Conservation (phyloP, 345 rosid genomes). For the Pseudoturritis turrita region DNA sequence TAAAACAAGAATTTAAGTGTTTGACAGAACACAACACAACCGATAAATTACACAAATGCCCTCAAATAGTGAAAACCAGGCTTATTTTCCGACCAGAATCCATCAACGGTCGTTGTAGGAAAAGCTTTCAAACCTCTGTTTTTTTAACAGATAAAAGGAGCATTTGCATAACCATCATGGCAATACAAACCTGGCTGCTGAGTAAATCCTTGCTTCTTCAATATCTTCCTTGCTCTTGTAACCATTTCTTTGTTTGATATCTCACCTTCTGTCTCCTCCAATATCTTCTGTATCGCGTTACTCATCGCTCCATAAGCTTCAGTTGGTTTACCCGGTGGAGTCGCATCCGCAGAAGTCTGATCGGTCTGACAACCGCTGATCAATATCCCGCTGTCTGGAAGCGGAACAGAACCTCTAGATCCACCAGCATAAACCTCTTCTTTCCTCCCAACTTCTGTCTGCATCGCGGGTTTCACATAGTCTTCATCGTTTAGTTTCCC, state of each 20-base stretch:
- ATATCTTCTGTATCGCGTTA: constrained; percentile 77
- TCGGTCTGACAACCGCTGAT: constrained; percentile 90
- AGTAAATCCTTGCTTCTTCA: constrained; percentile 74
- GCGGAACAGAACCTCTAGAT: constrained; percentile 40
- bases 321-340: constrained; percentile 57
- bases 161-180: constrained; percentile 53
- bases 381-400: constrained; percentile 76
- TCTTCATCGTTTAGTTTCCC: constrained; percentile 72
- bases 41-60: constrained; percentile 16
- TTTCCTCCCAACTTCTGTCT: constrained; percentile 58
- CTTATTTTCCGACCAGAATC: constrained; percentile 23
- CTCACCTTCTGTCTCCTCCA: constrained; percentile 56
- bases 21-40: constrained; percentile 18
- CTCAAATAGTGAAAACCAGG: constrained; percentile 4
- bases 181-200: constrained; percentile 98
- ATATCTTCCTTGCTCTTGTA: constrained; percentile 50
- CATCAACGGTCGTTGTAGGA: constrained; percentile 3
- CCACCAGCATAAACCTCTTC: constrained; percentile 87
- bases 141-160: constrained; percentile 47
- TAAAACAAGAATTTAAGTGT: background rate
- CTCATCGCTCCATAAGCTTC: constrained; percentile 94
- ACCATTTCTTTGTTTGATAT: constrained; percentile 65
- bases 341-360: constrained; percentile 97
- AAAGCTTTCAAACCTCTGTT: background rate
- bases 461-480: constrained; percentile 66